Percentiles rank a stretch among this genome's conserved stretches.
These are phyloP conservation scores for Penicillium capsulatum DNA, from an alignment of 2,329 filamentous ascomycete genomes.

Conservation along the genomic window DNA sequence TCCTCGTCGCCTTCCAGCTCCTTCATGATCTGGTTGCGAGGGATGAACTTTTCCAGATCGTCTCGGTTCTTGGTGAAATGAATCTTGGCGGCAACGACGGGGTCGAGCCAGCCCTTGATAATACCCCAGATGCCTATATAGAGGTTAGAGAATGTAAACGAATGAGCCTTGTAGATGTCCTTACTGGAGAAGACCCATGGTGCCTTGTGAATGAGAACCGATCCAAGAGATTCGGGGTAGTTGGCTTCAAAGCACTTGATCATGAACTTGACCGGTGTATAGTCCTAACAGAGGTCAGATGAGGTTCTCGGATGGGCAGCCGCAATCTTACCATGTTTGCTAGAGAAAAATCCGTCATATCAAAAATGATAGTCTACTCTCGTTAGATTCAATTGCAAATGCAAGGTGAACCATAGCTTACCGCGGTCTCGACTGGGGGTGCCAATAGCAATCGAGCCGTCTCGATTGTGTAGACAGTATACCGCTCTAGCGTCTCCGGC, in stretches of 20 bases:
- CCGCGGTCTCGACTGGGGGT: slow-evolving; percentile 82
- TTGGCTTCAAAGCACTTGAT: slow-evolving; percentile 99
- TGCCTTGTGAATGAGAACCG: slow-evolving; percentile 89
- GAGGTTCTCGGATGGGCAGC: background rate
- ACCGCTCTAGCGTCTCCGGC: slow-evolving; percentile 76
- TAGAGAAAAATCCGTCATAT: slow-evolving; percentile 90
- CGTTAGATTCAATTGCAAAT: slow-evolving; percentile 20
- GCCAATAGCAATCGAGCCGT: slow-evolving; percentile 79
- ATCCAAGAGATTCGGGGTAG: slow-evolving; percentile 87
- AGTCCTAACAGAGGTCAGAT: slow-evolving; percentile 57
- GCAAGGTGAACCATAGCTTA: slow-evolving; percentile 46
- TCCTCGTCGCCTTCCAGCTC: slow-evolving; percentile 83
- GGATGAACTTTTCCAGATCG: slow-evolving; percentile 75
- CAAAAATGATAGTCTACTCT: slow-evolving; percentile 78
- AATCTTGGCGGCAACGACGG: slow-evolving; percentile 89
- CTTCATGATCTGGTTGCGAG: slow-evolving; percentile 65
- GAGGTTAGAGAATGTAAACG: no score
- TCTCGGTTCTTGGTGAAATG: slow-evolving; percentile 81
- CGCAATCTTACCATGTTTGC: slow-evolving; percentile 75
- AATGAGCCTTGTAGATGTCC: background rate
- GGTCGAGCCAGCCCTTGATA: slow-evolving; percentile 93
- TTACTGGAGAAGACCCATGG: slow-evolving; percentile 93
- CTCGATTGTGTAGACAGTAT: slow-evolving; percentile 92
- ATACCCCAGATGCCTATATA: slow-evolving; percentile 82
- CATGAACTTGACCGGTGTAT: slow-evolving; percentile 96